Percentiles rank a stretch among this genome's conserved stretches.
phyloP scores from a whole-genome alignment of 2,329 filamentous ascomycete species.

The Simplicillium aogashimaense region DNA sequence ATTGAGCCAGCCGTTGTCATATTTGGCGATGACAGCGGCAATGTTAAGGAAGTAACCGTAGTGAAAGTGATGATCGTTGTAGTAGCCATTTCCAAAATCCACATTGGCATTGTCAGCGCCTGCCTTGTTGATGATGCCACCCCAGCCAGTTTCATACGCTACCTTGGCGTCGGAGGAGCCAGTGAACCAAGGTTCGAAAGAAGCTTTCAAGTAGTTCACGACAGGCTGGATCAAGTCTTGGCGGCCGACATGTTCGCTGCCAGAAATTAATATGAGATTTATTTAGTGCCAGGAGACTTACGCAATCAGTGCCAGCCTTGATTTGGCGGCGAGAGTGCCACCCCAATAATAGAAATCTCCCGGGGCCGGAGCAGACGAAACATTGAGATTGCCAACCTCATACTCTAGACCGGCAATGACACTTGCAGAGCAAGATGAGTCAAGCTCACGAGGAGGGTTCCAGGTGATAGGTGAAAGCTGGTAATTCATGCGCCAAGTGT shows the following conservation, averaged over 20 bases:
- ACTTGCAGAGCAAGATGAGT: conserved; percentile 10
- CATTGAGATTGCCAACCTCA: conserved; percentile 10
- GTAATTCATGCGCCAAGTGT: conserved; percentile 12
- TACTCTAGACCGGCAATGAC: conserved; percentile 13
- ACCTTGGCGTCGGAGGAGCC: conserved; percentile 8
- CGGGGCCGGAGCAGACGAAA: conserved; percentile 9
- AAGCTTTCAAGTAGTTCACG: conserved; percentile 11
- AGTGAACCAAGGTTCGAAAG: conserved; percentile 14
- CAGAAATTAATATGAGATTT: background rate
- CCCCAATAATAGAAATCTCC: conserved; percentile 16
- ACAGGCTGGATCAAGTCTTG: conserved; percentile 10
- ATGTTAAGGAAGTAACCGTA: conserved; percentile 15
- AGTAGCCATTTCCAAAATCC: conserved; percentile 17
- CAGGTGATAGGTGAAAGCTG: conserved; percentile 11
- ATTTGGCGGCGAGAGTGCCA: conserved; percentile 11
- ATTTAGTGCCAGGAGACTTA: conserved; percentile 3
- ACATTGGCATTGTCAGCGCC: conserved; percentile 10
- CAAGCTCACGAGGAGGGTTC: conserved; percentile 12
- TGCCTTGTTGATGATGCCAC: conserved; percentile 13
- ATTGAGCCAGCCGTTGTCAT: conserved; percentile 12
- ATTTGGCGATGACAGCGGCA: conserved; percentile 15
- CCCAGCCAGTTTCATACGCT: conserved; percentile 15
- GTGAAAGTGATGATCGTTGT: conserved; percentile 20
- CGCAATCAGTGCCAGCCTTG: conserved; percentile 14
- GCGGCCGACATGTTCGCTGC: conserved; percentile 12